These are phyloP conservation scores for Plenodomus lindquistii DNA, from an alignment of 2,329 filamentous ascomycete genomes.

Conservation along the genomic window DNA sequence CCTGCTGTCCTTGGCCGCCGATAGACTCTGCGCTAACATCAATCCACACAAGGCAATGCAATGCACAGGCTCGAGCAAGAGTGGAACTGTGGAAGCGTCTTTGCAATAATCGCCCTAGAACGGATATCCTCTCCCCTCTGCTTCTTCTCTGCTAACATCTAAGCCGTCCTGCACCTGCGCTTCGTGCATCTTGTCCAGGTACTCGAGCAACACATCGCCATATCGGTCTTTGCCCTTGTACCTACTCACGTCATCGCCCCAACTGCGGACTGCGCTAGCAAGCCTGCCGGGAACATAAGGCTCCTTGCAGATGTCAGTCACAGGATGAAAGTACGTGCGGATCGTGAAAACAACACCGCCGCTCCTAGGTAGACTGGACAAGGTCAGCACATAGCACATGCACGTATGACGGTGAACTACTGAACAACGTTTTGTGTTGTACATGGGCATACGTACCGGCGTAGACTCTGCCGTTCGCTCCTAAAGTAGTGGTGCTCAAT, in stretches of 20 bases:
- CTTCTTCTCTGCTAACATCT: slow-evolving; percentile 64
- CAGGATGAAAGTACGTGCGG: slow-evolving; percentile 75
- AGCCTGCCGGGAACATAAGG: slow-evolving; percentile 77
- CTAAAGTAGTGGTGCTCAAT: slow-evolving; percentile 77
- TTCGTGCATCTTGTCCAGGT: slow-evolving; percentile 72
- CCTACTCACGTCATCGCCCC: slow-evolving; percentile 74
- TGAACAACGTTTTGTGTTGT: too few relatives aligned
- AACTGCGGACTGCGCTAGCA: slow-evolving; percentile 78
- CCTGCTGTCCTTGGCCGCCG: too few relatives aligned
- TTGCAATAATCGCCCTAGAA: slow-evolving; percentile 49
- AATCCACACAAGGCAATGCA: too few relatives aligned
- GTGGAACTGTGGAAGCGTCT: too few relatives aligned
- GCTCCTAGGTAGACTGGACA: slow-evolving; percentile 47
- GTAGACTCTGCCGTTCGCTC: slow-evolving; percentile 72
- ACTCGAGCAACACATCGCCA: slow-evolving; percentile 72
- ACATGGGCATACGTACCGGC: slow-evolving; percentile 50
- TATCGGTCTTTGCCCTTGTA: slow-evolving; percentile 83
- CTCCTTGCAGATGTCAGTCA: slow-evolving; percentile 70
- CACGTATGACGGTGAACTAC: too few relatives aligned
- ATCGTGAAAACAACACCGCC: slow-evolving; percentile 71
- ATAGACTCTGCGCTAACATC: too few relatives aligned
- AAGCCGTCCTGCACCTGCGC: slow-evolving; percentile 72
- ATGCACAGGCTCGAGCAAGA: too few relatives aligned
- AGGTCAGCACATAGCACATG: background rate
- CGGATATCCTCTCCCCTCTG: slow-evolving; percentile 63